Percentiles rank a stretch among this genome's conserved stretches.
phyloP scores from a whole-genome alignment of 768 basidiomycete genomes.

The Tylopilus vinaceipallidus region DNA sequence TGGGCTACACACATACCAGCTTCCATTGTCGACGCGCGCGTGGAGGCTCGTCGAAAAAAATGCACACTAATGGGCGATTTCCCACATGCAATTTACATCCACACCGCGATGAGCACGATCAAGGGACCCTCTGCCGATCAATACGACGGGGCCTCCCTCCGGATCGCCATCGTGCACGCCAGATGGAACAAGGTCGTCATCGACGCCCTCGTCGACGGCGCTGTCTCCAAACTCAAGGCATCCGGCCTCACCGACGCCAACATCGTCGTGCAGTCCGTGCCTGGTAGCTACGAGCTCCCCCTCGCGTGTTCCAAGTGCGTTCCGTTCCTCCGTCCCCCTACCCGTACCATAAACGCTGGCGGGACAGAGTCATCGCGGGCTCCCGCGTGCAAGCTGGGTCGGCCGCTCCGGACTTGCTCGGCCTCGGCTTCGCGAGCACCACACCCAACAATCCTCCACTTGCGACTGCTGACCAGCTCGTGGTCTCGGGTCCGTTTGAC shows the following conservation, averaged over 20 bases:
- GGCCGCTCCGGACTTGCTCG: constrained; percentile 74
- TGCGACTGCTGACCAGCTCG: constrained; percentile 38
- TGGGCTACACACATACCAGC: constrained; percentile 40
- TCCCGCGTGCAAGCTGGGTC: constrained; percentile 79
- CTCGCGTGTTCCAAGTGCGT: constrained; percentile 79
- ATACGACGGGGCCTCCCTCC: constrained; percentile 78
- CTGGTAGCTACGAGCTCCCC: constrained; percentile 94
- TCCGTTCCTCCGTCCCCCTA: neutral
- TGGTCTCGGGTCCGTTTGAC: constrained; percentile 76
- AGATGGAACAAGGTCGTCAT: constrained; percentile 93
- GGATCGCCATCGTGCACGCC: constrained; percentile 92
- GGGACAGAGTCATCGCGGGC: constrained; percentile 77
- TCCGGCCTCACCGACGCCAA: constrained; percentile 86
- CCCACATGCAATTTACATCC: constrained; percentile 13
- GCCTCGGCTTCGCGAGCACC: constrained; percentile 44
- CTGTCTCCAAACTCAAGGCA: constrained; percentile 75
- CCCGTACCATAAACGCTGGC: constrained; percentile 7
- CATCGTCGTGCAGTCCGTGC: constrained; percentile 88
- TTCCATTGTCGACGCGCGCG: no score
- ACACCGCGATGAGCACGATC: constrained; percentile 44
- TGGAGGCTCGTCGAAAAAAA: neutral
- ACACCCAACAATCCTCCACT: constrained; percentile 35
- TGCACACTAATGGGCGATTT: neutral
- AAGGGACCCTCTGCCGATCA: constrained; percentile 68
- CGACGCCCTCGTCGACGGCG: constrained; percentile 79